phyloP scores from a whole-genome alignment of 192 early-diverging fungal genomes.

The Coemansia sp. region DNA sequence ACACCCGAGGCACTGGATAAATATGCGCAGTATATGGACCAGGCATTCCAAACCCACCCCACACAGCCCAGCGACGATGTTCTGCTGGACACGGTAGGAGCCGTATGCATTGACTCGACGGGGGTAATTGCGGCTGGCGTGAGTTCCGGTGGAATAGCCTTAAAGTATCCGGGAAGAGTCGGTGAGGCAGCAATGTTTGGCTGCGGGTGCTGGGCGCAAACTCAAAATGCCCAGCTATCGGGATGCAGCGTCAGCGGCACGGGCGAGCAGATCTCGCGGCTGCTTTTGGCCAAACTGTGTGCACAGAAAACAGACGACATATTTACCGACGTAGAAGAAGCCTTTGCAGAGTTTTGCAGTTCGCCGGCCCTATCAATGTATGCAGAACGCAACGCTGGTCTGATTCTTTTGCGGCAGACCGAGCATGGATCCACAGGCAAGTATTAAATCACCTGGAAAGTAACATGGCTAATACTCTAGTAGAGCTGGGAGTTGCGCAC shows the following conservation, averaged over 20 bases:
- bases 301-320: slow-evolving; percentile 33
- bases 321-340: slow-evolving; percentile 14
- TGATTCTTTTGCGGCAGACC: slow-evolving; percentile 26
- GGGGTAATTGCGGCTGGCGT: slow-evolving; percentile 73
- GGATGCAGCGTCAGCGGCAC: slow-evolving; percentile 71
- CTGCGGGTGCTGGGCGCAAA: slow-evolving; percentile 77
- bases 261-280: slow-evolving; percentile 85
- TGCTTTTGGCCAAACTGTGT: slow-evolving; percentile 62
- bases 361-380: slow-evolving; percentile 5
- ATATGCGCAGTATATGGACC: slow-evolving; percentile 27
- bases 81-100: slow-evolving; percentile 83
- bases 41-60: background rate
- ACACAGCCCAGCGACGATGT: background rate
- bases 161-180: slow-evolving; percentile 79
- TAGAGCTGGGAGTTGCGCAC: slow-evolving; percentile 70
- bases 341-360: slow-evolving; percentile 17
- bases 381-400: slow-evolving; percentile 13
- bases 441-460: background rate
- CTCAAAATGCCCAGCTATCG: background rate
- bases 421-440: slow-evolving; percentile 20
- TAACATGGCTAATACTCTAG: slow-evolving; percentile 2
- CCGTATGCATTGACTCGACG: slow-evolving; percentile 64
- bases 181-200: slow-evolving; percentile 89
- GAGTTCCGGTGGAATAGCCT: slow-evolving; percentile 81
- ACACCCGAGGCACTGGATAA: slow-evolving; percentile 17